phyloP scores from a whole-genome alignment of 495 filamentous ascomycete species.

The Hamigera avellanea region DNA sequence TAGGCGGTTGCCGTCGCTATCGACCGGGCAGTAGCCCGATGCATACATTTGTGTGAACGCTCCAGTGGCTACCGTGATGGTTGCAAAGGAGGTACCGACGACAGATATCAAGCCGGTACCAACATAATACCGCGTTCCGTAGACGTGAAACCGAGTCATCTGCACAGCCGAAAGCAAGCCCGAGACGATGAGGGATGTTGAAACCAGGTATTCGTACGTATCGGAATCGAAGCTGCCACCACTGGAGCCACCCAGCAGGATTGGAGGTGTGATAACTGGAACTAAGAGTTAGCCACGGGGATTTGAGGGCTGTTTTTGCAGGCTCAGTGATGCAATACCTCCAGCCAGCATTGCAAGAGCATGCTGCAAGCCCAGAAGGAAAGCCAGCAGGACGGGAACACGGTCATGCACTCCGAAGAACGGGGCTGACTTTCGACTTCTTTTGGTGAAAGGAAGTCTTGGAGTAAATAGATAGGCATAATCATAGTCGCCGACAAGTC shows the following conservation, averaged over 20 bases:
- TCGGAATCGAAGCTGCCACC: slow-evolving; percentile 49
- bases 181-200: slow-evolving; percentile 66
- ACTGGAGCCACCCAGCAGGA: slow-evolving; percentile 53
- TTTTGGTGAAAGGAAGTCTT: slow-evolving; percentile 73
- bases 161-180: slow-evolving; percentile 63
- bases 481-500: slow-evolving; percentile 76
- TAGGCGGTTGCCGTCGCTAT: slow-evolving; percentile 21
- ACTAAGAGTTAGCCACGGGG: slow-evolving; percentile 24
- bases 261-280: slow-evolving; percentile 62
- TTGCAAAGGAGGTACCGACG: slow-evolving; percentile 79
- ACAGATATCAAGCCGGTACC: slow-evolving; percentile 85
- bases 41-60: slow-evolving; percentile 77
- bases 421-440: slow-evolving; percentile 48
- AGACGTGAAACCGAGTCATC: slow-evolving; percentile 67
- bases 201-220: slow-evolving; percentile 55
- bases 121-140: slow-evolving; percentile 65
- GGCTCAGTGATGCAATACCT: slow-evolving; percentile 52
- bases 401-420: slow-evolving; percentile 83
- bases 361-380: slow-evolving; percentile 64
- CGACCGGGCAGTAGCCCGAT: slow-evolving; percentile 59
- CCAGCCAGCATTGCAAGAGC: slow-evolving; percentile 56
- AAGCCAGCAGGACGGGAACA: slow-evolving; percentile 68
- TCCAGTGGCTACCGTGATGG: slow-evolving; percentile 73
- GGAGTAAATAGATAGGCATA: slow-evolving; percentile 71
- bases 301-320: slow-evolving; percentile 42